A percentile compares a stretch with the other conserved stretches of the same genome.
These are phyloP conservation scores for Ettlia oleoabundans DNA, from an alignment of 139 green algal species.

Conservation along the genomic window DNA sequence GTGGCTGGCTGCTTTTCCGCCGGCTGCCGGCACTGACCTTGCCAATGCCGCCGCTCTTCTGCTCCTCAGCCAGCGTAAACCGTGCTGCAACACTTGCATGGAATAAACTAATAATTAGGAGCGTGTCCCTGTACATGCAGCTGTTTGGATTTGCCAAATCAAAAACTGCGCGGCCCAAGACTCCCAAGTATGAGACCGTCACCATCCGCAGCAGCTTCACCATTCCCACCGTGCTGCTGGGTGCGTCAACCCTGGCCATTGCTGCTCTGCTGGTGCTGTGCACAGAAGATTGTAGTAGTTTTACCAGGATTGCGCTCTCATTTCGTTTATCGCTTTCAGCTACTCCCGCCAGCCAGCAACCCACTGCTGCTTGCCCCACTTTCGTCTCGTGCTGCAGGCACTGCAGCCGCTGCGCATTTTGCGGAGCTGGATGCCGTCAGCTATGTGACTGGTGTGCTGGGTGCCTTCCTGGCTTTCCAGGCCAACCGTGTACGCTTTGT, in stretches of 20 bases:
- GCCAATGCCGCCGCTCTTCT: too few species aligned
- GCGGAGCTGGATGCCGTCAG: constrained; percentile 27
- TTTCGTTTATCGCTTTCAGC: too few species aligned
- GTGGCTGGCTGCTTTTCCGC: too few species aligned
- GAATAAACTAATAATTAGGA: too few species aligned
- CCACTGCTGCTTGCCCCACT: too few species aligned
- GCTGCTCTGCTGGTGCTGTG: neutral
- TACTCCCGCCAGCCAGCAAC: too few species aligned
- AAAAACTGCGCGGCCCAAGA: neutral
- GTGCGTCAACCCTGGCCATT: neutral
- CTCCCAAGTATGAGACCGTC: constrained; percentile 32
- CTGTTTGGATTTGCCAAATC: constrained; percentile 20
- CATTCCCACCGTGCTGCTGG: constrained; percentile 48
- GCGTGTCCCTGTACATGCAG: constrained; percentile 5
- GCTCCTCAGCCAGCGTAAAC: too few species aligned
- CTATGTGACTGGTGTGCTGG: constrained; percentile 61
- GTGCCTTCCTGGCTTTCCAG: constrained; percentile 78
- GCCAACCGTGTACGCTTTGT: constrained; percentile 80
- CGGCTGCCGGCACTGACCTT: too few species aligned
- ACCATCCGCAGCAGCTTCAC: constrained; percentile 42
- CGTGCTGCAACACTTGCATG: too few species aligned
- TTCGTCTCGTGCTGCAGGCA: too few species aligned
- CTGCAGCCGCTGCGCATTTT: constrained; percentile 34
- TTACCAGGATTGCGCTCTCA: too few species aligned
- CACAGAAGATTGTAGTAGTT: too few species aligned